These are phyloP conservation scores for Leccinum broughii DNA, from an alignment of 768 basidiomycete genomes.

Conservation along the genomic window DNA sequence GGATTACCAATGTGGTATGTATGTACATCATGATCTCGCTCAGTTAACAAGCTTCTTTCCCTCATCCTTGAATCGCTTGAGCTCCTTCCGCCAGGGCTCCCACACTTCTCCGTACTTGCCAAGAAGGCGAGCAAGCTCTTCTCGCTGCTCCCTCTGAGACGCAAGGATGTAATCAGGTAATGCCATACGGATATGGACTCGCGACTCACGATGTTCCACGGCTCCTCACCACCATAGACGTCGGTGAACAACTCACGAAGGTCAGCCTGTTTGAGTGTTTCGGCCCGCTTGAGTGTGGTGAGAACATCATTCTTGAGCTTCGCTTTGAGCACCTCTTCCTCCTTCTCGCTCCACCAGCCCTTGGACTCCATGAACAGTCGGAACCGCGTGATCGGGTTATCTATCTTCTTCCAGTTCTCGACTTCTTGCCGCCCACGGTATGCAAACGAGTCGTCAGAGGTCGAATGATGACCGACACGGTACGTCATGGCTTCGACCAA, in stretches of 20 bases:
- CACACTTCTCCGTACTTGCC: conserved; percentile 85
- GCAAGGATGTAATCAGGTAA: not conserved
- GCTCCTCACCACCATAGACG: conserved; percentile 82
- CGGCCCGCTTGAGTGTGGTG: conserved; percentile 75
- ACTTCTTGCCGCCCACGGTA: conserved; percentile 90
- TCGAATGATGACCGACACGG: conserved; percentile 92
- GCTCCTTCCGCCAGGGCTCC: conserved; percentile 84
- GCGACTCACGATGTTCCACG: conserved; percentile 76
- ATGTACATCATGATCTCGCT: conserved; percentile 5
- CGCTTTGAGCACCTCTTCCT: conserved; percentile 71
- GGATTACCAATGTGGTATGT: not conserved
- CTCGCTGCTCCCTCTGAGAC: conserved; percentile 75
- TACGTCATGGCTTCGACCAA: conserved; percentile 92
- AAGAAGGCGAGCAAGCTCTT: conserved; percentile 70
- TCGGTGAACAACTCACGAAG: conserved; percentile 85
- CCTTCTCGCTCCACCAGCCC: conserved; percentile 81
- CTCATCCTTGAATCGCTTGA: conserved; percentile 71
- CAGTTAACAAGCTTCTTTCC: conserved; percentile 57
- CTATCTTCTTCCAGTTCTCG: conserved; percentile 87
- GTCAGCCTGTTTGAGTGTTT: conserved; percentile 64
- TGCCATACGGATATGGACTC: not conserved
- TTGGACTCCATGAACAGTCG: conserved; percentile 80
- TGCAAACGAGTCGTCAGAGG: conserved; percentile 94
- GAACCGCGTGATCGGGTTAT: conserved; percentile 85
- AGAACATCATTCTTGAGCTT: conserved; percentile 73